Evolutionary conservation across 208 protist species (phyloP).

Genomic region (Acanthamoeba royreba): DNA sequence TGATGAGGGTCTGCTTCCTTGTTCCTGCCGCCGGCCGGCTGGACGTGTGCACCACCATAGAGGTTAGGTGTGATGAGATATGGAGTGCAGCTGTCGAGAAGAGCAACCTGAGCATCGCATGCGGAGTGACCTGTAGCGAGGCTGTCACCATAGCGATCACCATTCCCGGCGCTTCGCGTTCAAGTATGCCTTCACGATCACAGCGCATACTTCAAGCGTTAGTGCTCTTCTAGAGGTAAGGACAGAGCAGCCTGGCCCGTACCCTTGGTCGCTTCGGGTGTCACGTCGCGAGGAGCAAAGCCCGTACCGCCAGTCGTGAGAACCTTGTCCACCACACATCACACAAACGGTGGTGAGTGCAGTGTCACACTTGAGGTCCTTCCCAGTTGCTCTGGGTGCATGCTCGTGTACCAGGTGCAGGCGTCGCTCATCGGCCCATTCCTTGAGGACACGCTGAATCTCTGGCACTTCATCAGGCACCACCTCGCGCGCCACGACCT

Average conservation of each 20-base stretch:
- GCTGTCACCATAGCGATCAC: constrained; percentile 53
- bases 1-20: constrained; percentile 49
- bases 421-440: constrained; percentile 35
- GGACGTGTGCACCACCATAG: background rate
- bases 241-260: background rate
- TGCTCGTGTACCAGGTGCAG: background rate
- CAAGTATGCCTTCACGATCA: background rate
- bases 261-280: constrained; percentile 65
- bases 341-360: no score
- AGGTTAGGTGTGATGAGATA: background rate
- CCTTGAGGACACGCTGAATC: constrained; percentile 23
- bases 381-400: no score
- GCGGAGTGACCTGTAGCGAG: constrained; percentile 51
- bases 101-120: constrained; percentile 50
- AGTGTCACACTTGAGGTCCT: no score
- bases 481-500: background rate
- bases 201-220: background rate
- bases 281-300: constrained; percentile 62
- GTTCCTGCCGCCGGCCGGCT: constrained; percentile 53
- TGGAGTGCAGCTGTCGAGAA: background rate
- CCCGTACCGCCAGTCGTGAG: constrained; percentile 63
- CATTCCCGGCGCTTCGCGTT: constrained; percentile 54
- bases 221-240: background rate
- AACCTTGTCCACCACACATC: background rate
- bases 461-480: constrained; percentile 53